Conservation (phyloP, 225 moss, liverwort and hornwort species). For the Pleurozium schreberi region DNA sequence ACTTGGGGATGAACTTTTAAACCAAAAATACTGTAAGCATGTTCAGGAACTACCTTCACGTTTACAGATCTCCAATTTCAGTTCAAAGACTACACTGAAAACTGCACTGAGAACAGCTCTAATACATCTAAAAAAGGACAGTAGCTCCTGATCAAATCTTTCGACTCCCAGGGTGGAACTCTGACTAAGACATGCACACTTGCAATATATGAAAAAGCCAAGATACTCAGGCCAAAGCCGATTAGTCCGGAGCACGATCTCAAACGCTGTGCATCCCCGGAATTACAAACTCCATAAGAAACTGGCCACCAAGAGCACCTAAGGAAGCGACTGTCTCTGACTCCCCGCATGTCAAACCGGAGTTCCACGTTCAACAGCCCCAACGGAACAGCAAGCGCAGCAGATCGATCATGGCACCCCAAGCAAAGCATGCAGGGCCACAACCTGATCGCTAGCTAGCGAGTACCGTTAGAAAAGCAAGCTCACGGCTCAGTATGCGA, state of each 20-base stretch:
- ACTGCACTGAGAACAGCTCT: neutral
- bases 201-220: neutral
- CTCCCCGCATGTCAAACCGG: conserved; percentile 25
- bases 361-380: neutral
- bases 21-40: neutral
- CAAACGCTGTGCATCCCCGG: neutral
- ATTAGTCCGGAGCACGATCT: too few relatives aligned
- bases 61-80: neutral
- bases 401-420: neutral
- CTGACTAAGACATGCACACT: neutral
- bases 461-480: neutral
- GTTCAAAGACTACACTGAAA: neutral
- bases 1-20: too few relatives aligned
- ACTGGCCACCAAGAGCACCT: conserved; percentile 2
- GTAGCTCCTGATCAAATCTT: neutral
- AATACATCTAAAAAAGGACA: neutral
- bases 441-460: neutral
- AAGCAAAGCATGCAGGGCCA: neutral
- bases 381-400: neutral
- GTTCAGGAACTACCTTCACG: neutral
- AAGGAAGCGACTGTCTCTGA: conserved; percentile 46
- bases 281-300: neutral
- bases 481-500: conserved; percentile 12
- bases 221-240: neutral
- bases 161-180: neutral